Evolutionary conservation across 768 basidiomycete species (phyloP), one percentile per base, ranked within the genome.

Genomic region (Rhodotorula sphaerocarpa): DNA sequence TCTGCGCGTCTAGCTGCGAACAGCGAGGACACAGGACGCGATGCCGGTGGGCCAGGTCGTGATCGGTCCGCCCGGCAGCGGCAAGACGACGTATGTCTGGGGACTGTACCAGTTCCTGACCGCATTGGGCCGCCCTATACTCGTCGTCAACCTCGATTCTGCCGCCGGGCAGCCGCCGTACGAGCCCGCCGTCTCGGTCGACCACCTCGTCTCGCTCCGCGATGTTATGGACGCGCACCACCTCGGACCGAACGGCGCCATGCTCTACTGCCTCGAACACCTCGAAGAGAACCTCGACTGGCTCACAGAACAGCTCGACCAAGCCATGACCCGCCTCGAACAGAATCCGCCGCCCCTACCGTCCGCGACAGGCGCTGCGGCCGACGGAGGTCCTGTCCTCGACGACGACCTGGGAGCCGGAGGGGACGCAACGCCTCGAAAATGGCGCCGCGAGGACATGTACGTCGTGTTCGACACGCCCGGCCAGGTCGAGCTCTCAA

Each of bases 241-340:
- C 0, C 80, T 99, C 2, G 95, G 95, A 0, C 95, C 95, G 0
- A 99, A 99, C 70, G 95, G 95, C 20, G 93, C 83, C 10, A 88
- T 96, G 85, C 76, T 97, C 31, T 97, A 90, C 72, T 93, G 90
- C 73, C 87, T 95, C 82, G 92, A 96, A 73, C 95, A 96, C 72
- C 81, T 99, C 15, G 92, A 97, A 71, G 83, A 80, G n/a, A 97
- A 97, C 75, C 83, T 84, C 66, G 95, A 97, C 75, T 79, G 79
- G 79, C 67, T 80, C 51, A 73, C 78, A 43, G 75, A 75, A 20
- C 59, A 73, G 39, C 66, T 79, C 47, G 71, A 73, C 41, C 87
- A 87, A 85, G 79, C 93, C 15, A 83, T 88, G 75, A 87, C 86
- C 84, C 79, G 91, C 20, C 83, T 88, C 74, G 55, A 70, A 33